Percentiles rank a stretch among this genome's conserved stretches.
Conservation (phyloP, 2,329 filamentous ascomycete species). For the Trichoderma sp. region DNA sequence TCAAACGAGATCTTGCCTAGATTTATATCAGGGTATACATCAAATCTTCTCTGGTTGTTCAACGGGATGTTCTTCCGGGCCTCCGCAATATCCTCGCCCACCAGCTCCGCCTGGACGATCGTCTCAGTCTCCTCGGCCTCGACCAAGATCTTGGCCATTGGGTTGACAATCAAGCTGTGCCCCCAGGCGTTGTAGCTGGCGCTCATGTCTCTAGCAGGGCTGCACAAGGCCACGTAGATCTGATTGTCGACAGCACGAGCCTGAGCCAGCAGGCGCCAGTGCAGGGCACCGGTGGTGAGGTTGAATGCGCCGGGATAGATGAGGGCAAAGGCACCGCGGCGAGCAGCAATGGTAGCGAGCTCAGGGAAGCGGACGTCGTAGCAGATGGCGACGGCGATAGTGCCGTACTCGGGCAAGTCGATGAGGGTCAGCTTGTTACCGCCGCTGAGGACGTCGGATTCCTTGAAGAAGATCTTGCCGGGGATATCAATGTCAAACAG, state of each 20-base stretch:
- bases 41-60: constrained; percentile 81
- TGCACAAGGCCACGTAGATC: constrained; percentile 89
- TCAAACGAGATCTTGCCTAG: constrained; percentile 43
- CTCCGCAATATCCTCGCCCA: constrained; percentile 66
- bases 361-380: constrained; percentile 98
- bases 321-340: constrained; percentile 81
- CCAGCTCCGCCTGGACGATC: constrained; percentile 71
- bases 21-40: constrained; percentile 91
- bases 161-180: constrained; percentile 84
- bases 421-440: constrained; percentile 84
- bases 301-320: constrained; percentile 98
- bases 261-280: constrained; percentile 82
- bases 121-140: constrained; percentile 78
- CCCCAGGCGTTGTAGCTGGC: constrained; percentile 88
- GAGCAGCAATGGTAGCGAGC: constrained; percentile 81
- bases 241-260: constrained; percentile 92
- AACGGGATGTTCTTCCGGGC: constrained; percentile 82
- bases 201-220: constrained; percentile 75
- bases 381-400: constrained; percentile 86
- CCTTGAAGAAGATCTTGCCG: constrained; percentile 86
- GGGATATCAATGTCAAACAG: constrained; percentile 98
- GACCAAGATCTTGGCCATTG: constrained; percentile 76
- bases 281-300: constrained; percentile 83
- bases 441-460: constrained; percentile 83
- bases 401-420: constrained; percentile 84